Evolutionary conservation across 805 yeast species (phyloP), one percentile per base, ranked within the genome.

Genomic region (Candida rishiriensis): DNA sequence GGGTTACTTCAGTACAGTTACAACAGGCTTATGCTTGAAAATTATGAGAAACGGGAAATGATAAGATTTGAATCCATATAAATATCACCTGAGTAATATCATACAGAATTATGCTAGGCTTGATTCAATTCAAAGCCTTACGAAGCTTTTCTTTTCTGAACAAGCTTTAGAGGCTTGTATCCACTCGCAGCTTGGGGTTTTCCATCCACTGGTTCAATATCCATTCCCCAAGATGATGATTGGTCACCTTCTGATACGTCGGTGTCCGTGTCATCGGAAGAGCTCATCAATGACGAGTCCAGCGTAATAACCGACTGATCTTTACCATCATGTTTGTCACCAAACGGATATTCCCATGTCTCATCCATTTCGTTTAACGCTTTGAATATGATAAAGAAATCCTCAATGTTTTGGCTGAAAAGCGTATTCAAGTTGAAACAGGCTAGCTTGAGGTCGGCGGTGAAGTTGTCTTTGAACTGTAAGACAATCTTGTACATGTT

Each of bases 341-440:
- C 26, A 21, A 21, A 21, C 7, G 26, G 26, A 16, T 7, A 17
- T 34, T 38, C 37, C 41, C 40, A 34, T 11, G 34, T 31, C 6
- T 43, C 44, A 28, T 52, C 50, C 38, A 59, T 38, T 10, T 58
- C 48, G 18, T 56, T 56, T 42, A 59, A 44, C 2, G 63, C 48
- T 30, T 56, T 55, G 41, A 57, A 57, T 12, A 61, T 56, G 13
- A 55, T 38, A 18, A 53, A 46, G 39, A 62, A 62, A 30, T 61
- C 63, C 13, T 58, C 52, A n/a, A 62, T 34, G 38, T 60, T 61
- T 29, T 60, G 56, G 12, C 41, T 48, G 38, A 61, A 58, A 6
- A 52, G 34, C 3, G 32, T 14, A 44, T 55, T 58, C 36, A 57
- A 56, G 30, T 53, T 54, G 3, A 45, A 34, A 6, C 58, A 52